Evolutionary conservation across 345 rosid species (phyloP).

Genomic region (Clausena lansium): DNA sequence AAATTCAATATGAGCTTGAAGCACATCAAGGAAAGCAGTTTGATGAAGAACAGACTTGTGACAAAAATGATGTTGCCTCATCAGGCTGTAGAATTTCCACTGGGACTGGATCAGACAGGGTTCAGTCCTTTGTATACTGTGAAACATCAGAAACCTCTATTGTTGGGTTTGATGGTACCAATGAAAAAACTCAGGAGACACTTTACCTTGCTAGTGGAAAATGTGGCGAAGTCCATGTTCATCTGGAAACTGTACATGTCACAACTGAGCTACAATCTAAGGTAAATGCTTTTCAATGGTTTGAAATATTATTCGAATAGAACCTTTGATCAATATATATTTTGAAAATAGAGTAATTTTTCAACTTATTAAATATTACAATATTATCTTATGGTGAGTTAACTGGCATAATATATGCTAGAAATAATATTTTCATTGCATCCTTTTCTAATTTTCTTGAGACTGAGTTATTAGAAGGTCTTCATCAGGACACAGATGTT

Average conservation of each 20-base stretch:
- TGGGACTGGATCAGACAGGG: slow-evolving; percentile 29
- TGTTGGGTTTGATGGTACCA: slow-evolving; percentile 28
- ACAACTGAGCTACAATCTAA: slow-evolving; percentile 26
- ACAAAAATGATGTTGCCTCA: slow-evolving; percentile 28
- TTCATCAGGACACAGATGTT: slow-evolving; percentile 38
- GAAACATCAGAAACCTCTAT: slow-evolving; percentile 34
- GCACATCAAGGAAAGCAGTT: slow-evolving; percentile 26
- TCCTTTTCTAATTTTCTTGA: slow-evolving; percentile 17
- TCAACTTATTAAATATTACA: not conserved
- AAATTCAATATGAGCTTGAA: slow-evolving; percentile 24
- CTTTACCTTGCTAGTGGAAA: slow-evolving; percentile 37
- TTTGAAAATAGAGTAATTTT: not conserved
- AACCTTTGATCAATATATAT: slow-evolving; percentile 3
- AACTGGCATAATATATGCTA: slow-evolving; percentile 8
- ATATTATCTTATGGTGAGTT: slow-evolving; percentile 3
- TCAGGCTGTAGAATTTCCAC: slow-evolving; percentile 23
- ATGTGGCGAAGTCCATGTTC: slow-evolving; percentile 22
- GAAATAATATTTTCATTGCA: slow-evolving; percentile 2
- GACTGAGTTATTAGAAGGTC: slow-evolving; percentile 28
- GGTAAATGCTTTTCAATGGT: slow-evolving; percentile 34
- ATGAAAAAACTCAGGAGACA: slow-evolving; percentile 32
- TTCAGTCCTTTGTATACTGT: slow-evolving; percentile 26
- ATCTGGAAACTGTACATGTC: slow-evolving; percentile 19
- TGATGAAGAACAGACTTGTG: slow-evolving; percentile 37
- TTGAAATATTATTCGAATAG: slow-evolving; percentile 8